Evolutionary conservation across 1,139 yeast species (phyloP), one percentile per base, ranked within the genome.

Genomic region (Taphrina populina): DNA sequence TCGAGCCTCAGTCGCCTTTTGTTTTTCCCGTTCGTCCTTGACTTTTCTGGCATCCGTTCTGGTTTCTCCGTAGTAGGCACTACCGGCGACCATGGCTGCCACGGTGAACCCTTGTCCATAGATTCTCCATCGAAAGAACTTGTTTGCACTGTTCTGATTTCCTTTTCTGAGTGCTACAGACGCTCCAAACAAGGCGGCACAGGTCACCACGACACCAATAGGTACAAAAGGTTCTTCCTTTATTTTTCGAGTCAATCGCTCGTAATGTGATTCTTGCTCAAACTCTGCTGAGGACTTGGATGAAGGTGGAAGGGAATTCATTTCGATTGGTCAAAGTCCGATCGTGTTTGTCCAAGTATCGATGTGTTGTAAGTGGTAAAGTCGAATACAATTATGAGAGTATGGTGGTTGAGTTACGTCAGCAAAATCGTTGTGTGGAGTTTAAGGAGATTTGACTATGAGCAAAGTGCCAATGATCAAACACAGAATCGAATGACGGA

Each of bases 51-150:
- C 49, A 1, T 52, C 47, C 20, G 40, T 29, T 17, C 49, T 6
- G 10, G 54, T 20, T 21, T 36, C 43, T 17, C 59, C 47, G 23
- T 57, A 57, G n/a, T 55, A 54, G 39, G 56, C 33, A 17, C 51
- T 56, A n/a, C 59, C 59, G 20, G 39, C 34, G 13, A 57, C 30
- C 45, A 56, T 39, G 40, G 59, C 54, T 7, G 45, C 35, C 10
- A 57, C 30, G 15, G 59, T 57, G 45, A 53, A 52, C 1, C 59
- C 59, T 24, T 57, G 59, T 1, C 59, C 59, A 23, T 45, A 44
- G 17, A 57, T 37, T 17, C 59, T 32, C 40, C 41, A 53, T 13
- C 59, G 37, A 33, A 57, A 57, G 40, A 57, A 45, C 32, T 45
- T 29, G 24, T 57, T 57, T 15, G 55, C 51, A 13, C 40, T 33